Evolutionary conservation across 768 basidiomycete genomes (phyloP), one percentile per base, ranked within the genome.

Genomic region (Lyophyllum shimeji): DNA sequence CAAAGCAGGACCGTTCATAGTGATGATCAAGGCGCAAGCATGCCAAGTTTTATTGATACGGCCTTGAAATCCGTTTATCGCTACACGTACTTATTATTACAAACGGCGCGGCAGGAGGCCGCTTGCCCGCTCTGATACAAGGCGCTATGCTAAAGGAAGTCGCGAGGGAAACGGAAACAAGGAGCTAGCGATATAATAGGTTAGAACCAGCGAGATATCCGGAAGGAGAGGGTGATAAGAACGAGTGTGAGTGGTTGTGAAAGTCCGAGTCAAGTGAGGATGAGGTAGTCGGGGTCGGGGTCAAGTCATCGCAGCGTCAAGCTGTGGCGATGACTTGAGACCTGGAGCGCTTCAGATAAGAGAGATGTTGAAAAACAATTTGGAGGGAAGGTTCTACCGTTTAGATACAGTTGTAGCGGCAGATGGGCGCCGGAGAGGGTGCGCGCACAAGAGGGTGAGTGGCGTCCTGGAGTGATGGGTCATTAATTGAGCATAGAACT

Each of bases 341-440:
- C 5, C 27, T 46, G 25, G 6, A 31, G 13, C 2, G 7, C n/a
- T 23, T 23, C 23, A 7, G 23, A 44, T 44, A 3, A 23, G 43
- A 23, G 12, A 23, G 3, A 23, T 24, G 9, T 3, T 9, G 11
- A 18, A 44, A 7, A 23, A 6, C 9, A 18, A 18, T 40, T n/a
- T 2, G 21, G 21, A 21, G 12, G 11, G 21, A 44, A 23, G 21
- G 49, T 40, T 47, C 6, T 25, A 44, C 46, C 37, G 42, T 47
- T 33, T 57, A 60, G n/a, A 60, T 8, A 27, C 59, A 60, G 17
- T 39, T 31, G 15, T 15, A 50, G 18, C 56, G 59, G 42, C 59
- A 60, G 56, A 54, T 50, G 15, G 56, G 60, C 42, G 55, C 20
- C 18, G 51, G 42, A 29, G 23, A 27, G 24, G 51, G 51, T 31